Evolutionary conservation across 1,284 basidiomycete genomes (phyloP).

Genomic region (Amylostereum areolatum): DNA sequence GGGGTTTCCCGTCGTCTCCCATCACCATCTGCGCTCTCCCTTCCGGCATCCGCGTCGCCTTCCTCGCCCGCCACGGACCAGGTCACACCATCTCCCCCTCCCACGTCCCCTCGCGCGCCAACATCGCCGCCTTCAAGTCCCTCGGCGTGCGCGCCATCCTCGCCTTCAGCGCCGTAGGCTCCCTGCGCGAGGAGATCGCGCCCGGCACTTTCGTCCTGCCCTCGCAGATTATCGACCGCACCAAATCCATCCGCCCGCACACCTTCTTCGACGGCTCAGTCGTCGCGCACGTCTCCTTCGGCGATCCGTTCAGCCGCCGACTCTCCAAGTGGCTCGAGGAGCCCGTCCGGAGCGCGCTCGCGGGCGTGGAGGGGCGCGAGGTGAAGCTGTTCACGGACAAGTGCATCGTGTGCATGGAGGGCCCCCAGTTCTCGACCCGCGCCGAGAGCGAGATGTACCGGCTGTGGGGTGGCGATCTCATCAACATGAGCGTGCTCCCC

Average conservation of each 20-base stretch:
- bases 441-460: constrained; percentile 96
- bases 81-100: constrained; percentile 75
- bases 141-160: constrained; percentile 87
- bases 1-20: constrained; percentile 90
- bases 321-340: constrained; percentile 68
- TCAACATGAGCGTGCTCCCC: constrained; percentile 95
- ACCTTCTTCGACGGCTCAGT: constrained; percentile 86
- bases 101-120: constrained; percentile 79
- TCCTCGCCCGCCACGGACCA: constrained; percentile 86
- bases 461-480: constrained; percentile 88
- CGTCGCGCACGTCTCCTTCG: constrained; percentile 93
- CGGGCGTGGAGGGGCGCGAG: constrained; percentile 43
- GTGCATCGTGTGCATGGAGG: constrained; percentile 96
- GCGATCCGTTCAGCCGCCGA: constrained; percentile 77
- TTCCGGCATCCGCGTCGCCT: constrained; percentile 77
- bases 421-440: constrained; percentile 89
- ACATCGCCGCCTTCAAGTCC: constrained; percentile 93
- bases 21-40: constrained; percentile 84
- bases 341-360: constrained; percentile 61
- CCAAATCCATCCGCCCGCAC: constrained; percentile 83
- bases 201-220: constrained; percentile 90
- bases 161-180: constrained; percentile 95
- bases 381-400: constrained; percentile 74
- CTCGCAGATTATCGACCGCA: constrained; percentile 93
- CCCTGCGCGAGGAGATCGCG: constrained; percentile 91